Evolutionary conservation across 2,329 filamentous ascomycete genomes (phyloP), one percentile per base, ranked within the genome.

Genomic region (Cytospora mali): DNA sequence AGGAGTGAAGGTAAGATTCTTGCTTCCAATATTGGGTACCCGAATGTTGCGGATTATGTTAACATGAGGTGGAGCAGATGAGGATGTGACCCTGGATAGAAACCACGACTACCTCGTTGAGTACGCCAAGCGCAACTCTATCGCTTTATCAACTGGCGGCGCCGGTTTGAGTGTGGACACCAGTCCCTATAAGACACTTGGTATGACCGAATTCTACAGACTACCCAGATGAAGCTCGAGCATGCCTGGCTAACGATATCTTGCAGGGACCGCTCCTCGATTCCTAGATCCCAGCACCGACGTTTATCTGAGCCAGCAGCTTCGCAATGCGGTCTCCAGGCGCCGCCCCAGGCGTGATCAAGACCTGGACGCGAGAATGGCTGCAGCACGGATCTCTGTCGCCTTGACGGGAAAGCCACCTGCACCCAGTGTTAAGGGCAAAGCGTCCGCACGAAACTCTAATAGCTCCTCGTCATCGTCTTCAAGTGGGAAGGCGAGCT

Each of bases 1-100:
- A 62, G 51, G 28, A 55, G 46, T 14, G 64, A 60, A 28, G 62
- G 64, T 57, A n/a, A 42, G 59, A 53, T 18, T 49, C 16, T 11
- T 3, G 16, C n/a, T 29, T 18, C 33, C 14, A 10, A 27, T 25
- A 16, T 11, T 27, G 13, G 21, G 16, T 18, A 21, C 6, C 7
- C 33, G 16, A 4, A 14, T n/a, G 29, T 6, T n/a, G 11, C 28
- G 14, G 6, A 6, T 1, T n/a, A 1, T 53, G 28, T 28, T 54
- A 35, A 54, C 57, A 42, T 2, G 10, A 28, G 25, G 28, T 14
- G 21, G n/a, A 6, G 11, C 35, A 59, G 52, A 53, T 31, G 48
- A 60, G 31, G 28, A 29, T 9, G 3, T 23, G 28, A 11, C 14
- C 21, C n/a, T 31, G 28, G 54, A 51, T n/a, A 16, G 33, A 25